Evolutionary conservation across 164 flowering plant species (phyloP).

Genomic region (Tetracentron sinense): DNA sequence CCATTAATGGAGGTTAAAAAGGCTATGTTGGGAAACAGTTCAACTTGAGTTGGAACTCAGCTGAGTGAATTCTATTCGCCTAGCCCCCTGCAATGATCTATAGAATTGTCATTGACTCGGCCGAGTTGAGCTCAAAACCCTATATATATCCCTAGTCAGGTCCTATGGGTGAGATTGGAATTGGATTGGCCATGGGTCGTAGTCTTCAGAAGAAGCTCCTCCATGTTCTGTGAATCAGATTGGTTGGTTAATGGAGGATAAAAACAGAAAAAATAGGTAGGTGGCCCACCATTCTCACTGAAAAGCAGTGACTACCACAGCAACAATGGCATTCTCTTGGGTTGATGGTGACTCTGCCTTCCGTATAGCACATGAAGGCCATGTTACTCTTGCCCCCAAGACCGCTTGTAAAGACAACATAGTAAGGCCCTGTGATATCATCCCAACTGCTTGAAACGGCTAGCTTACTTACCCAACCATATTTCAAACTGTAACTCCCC

Average conservation of each 20-base stretch:
- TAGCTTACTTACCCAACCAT: not conserved
- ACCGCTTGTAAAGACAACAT: conserved; percentile 21
- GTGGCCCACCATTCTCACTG: conserved; percentile 17
- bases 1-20: too few relatives aligned
- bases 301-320: conserved; percentile 8
- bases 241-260: conserved; percentile 22
- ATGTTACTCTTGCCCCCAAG: conserved; percentile 55
- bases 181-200: not conserved
- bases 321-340: conserved; percentile 10
- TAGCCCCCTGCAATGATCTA: too few relatives aligned
- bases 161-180: not conserved
- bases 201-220: conserved; percentile 7
- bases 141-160: too few relatives aligned
- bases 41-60: not conserved
- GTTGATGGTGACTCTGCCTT: conserved; percentile 34
- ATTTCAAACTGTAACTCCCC: conserved; percentile 2
- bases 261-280: conserved; percentile 14
- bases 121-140: not conserved
- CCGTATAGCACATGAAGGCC: conserved; percentile 52
- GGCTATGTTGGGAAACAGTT: too few relatives aligned
- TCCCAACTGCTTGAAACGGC: conserved; percentile 22
- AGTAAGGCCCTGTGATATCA: conserved; percentile 29
- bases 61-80: too few relatives aligned
- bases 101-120: too few relatives aligned
- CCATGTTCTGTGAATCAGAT: conserved; percentile 55